Evolutionary conservation across 768 basidiomycete genomes (phyloP), one percentile per base, ranked within the genome.

Genomic region (Leccinum longicurvipes): DNA sequence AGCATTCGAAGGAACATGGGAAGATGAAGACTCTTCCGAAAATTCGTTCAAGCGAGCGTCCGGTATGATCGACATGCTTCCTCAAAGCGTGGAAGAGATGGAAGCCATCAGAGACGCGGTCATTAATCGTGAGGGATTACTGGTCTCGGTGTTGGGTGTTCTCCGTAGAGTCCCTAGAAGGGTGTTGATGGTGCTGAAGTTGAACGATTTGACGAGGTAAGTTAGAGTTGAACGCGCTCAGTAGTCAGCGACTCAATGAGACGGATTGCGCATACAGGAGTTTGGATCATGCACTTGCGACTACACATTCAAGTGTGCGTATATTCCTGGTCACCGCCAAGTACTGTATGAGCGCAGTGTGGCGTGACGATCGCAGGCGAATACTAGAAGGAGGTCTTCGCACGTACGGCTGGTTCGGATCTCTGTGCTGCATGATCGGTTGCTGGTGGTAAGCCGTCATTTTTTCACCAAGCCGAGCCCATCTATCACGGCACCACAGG

Each of bases 281-380:
- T 67, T 77, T 96, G 29, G 94, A 97, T 63, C 77, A 86, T 69
- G 85, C 92, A 14, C 76, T 98, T 6, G 84, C 84, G 63, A 98
- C 97, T 1, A 98, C 96, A 6, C 81, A 93, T 71, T 87, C 90
- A 6, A 85, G 82, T 67, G 88, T 85, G 55, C 88, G 96, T 19
- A 85, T 98, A 67, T 98, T 98, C 71, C 68, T 98, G 29, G 88
- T 98, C 55, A 89, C 89, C 15, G 94, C 93, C 7, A 87, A 90
- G 65, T 96, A 91, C 72, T 97, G 95, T 67, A 78, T 84, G 50
- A 77, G 76, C 11, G 88, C 91, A 8, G 84, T 91, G 4, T 92
- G 90, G 90, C 76, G 79, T 50, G 86, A 88, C 62, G 86, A 93
- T 53, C 74, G 73, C 63, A 71, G 72, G 46, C 76, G 74, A 25